A percentile compares a stretch with the other conserved stretches of the same genome.
phyloP scores from a whole-genome alignment of 2,329 filamentous ascomycete species.

The Phyllosticta citrichinensis region DNA sequence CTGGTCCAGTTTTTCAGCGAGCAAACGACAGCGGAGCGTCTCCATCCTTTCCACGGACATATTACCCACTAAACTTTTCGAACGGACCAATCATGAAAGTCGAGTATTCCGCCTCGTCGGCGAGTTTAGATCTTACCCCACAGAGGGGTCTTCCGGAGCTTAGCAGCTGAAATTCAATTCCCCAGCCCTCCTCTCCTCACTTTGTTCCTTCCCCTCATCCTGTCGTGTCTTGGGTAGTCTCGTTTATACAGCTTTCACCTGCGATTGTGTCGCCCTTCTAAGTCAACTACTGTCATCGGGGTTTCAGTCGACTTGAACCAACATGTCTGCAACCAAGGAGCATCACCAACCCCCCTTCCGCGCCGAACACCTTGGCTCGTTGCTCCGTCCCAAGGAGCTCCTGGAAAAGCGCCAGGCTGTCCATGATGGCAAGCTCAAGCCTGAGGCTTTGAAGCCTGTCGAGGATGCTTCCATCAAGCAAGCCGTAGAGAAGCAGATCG shows the following conservation, averaged over 20 bases:
- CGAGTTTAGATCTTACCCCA: neutral
- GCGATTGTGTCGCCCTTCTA: neutral
- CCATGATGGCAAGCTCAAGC: constrained; percentile 43
- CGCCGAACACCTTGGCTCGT: constrained; percentile 60
- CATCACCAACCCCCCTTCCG: constrained; percentile 49
- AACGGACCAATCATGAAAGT: neutral
- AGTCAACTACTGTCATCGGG: neutral
- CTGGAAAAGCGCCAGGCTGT: constrained; percentile 45
- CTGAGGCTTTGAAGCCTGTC: constrained; percentile 47
- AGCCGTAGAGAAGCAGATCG: constrained; percentile 52
- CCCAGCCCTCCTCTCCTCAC: neutral
- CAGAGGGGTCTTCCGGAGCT: neutral
- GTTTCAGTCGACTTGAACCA: neutral
- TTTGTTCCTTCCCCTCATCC: neutral
- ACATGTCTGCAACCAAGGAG: constrained; percentile 1
- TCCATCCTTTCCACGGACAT: neutral
- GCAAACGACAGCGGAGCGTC: neutral
- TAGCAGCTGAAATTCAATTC: neutral
- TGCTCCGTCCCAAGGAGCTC: constrained; percentile 53
- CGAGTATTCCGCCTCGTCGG: neutral
- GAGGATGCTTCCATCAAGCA: constrained; percentile 56
- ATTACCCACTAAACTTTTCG: neutral
- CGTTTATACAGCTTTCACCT: neutral
- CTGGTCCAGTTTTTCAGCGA: neutral
- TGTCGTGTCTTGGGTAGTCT: neutral